Percentiles rank a stretch among this genome's conserved stretches.
Conservation (phyloP, 352 stramenopile species). For the Globisporangium radiosum region DNA sequence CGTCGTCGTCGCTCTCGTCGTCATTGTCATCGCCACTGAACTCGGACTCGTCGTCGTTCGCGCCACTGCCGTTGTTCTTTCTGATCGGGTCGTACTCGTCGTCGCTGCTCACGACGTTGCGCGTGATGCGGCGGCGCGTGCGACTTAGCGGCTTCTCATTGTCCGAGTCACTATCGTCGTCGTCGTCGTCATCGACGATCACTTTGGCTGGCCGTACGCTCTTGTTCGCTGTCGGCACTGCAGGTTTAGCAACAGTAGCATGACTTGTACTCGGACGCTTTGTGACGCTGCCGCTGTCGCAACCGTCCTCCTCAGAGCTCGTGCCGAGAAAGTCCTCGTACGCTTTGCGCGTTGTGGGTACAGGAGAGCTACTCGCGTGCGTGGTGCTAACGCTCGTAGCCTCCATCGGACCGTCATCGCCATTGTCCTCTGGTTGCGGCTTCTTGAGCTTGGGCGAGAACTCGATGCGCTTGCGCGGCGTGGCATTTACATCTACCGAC, state of each 20-base stretch:
- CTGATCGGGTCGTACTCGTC: slow-evolving; percentile 30
- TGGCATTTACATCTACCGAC: background rate
- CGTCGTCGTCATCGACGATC: slow-evolving; percentile 75
- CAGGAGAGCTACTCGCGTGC: background rate
- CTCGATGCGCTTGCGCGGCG: slow-evolving; percentile 57
- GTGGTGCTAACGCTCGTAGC: background rate
- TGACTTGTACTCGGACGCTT: slow-evolving; percentile 3
- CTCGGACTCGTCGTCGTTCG: slow-evolving; percentile 49
- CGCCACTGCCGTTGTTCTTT: slow-evolving; percentile 23
- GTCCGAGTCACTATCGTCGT: slow-evolving; percentile 75
- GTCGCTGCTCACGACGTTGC: slow-evolving; percentile 37
- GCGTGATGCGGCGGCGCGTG: slow-evolving; percentile 18
- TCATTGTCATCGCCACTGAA: slow-evolving; percentile 34
- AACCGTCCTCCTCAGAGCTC: slow-evolving; percentile 54
- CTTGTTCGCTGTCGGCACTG: too few relatives aligned
- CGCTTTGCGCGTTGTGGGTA: slow-evolving; percentile 37
- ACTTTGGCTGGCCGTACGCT: slow-evolving; percentile 23
- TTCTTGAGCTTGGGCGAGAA: slow-evolving; percentile 51
- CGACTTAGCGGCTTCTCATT: slow-evolving; percentile 24
- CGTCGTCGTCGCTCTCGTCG: slow-evolving; percentile 40
- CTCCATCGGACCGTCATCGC: slow-evolving; percentile 1
- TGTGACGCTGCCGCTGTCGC: slow-evolving; percentile 9
- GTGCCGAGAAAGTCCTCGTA: slow-evolving; percentile 72
- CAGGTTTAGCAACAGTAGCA: too few relatives aligned
- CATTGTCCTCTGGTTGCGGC: background rate